A percentile compares a stretch with the other conserved stretches of the same genome.
Conservation (phyloP, 2,329 filamentous ascomycete genomes). For the Botrytis deweyae region DNA sequence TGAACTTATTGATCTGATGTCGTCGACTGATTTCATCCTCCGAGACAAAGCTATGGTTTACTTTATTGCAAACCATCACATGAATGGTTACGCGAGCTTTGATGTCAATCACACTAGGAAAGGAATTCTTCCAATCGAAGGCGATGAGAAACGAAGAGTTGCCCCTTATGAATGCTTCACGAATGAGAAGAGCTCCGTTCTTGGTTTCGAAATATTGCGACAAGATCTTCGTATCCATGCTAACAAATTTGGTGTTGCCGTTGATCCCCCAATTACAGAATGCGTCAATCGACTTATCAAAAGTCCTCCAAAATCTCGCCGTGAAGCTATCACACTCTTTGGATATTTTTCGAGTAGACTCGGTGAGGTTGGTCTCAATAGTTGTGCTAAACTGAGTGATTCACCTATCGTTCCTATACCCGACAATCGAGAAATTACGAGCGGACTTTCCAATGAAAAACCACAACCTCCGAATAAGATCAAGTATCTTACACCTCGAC, state of each 20-base stretch:
- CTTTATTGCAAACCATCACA: conserved; percentile 76
- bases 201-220: conserved; percentile 78
- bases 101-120: conserved; percentile 55
- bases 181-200: conserved; percentile 70
- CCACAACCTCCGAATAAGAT: conserved; percentile 40
- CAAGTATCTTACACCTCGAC: conserved; percentile 63
- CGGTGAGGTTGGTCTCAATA: conserved; percentile 65
- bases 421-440: conserved; percentile 37
- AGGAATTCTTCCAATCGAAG: conserved; percentile 72
- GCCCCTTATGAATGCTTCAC: conserved; percentile 77
- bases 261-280: conserved; percentile 73
- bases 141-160: conserved; percentile 63
- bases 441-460: conserved; percentile 43
- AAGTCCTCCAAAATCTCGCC: conserved; percentile 65
- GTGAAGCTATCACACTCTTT: conserved; percentile 71
- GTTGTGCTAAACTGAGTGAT: conserved; percentile 59
- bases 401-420: conserved; percentile 71
- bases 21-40: conserved; percentile 55
- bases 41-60: conserved; percentile 75
- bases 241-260: conserved; percentile 78
- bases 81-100: conserved; percentile 70
- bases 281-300: conserved; percentile 73
- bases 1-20: conserved; percentile 78
- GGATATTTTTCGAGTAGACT: conserved; percentile 79
- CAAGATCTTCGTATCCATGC: conserved; percentile 78